Conservation (phyloP, 495 filamentous ascomycete genomes). For the Thermothielavioides terrestris region DNA sequence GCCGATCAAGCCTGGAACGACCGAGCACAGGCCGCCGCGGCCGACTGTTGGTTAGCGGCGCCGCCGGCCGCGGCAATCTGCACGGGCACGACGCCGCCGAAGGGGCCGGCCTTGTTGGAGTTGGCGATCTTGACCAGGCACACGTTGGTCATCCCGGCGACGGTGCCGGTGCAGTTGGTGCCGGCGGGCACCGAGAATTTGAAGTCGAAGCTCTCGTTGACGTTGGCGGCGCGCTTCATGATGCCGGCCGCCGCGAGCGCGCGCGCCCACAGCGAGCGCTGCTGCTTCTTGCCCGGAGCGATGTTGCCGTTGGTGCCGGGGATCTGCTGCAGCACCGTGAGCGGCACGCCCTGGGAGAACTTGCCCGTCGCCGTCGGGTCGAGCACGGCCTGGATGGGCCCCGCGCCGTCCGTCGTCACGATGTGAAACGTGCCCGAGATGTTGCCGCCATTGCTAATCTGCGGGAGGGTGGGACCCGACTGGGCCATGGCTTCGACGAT, state of each 20-base stretch:
- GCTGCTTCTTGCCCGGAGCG: constrained; percentile 4
- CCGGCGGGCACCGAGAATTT: constrained; percentile 25
- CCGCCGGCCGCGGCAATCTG: constrained; percentile 21
- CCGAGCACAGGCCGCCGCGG: neutral
- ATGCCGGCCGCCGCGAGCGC: constrained; percentile 15
- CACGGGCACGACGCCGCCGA: constrained; percentile 32
- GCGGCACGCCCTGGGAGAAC: constrained; percentile 20
- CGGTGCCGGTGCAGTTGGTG: constrained; percentile 27
- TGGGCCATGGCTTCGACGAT: constrained; percentile 24
- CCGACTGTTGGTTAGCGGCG: neutral
- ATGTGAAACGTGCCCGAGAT: constrained; percentile 29
- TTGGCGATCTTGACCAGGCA: constrained; percentile 36
- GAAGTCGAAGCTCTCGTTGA: constrained; percentile 30
- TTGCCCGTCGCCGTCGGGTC: constrained; percentile 30
- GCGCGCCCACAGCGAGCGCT: constrained; percentile 12
- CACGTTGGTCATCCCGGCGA: constrained; percentile 23
- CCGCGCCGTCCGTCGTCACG: constrained; percentile 34
- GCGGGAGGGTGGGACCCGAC: constrained; percentile 29
- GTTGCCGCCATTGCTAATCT: constrained; percentile 27
- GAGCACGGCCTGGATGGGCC: constrained; percentile 30
- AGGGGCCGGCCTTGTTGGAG: constrained; percentile 27
- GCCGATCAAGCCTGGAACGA: neutral
- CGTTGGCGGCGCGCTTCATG: constrained; percentile 26
- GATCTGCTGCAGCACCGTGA: constrained; percentile 14
- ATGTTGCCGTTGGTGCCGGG: constrained; percentile 24